A percentile compares a stretch with the other conserved stretches of the same genome.
Evolutionary conservation across 2,329 filamentous ascomycete species (phyloP).

Genomic region (Fusarium sp.): DNA sequence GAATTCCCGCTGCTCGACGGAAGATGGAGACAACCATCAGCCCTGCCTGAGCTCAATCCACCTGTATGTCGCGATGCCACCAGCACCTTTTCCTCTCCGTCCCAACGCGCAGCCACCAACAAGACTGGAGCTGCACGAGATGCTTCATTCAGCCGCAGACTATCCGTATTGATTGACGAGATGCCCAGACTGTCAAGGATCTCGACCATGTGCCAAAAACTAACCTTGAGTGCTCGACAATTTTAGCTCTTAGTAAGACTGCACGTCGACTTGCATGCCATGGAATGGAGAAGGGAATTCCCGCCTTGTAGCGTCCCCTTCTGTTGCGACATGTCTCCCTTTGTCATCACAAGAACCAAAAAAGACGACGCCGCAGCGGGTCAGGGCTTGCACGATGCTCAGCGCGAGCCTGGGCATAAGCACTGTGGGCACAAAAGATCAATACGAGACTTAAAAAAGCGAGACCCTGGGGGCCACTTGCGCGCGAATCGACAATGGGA

Average conservation of each 20-base stretch:
- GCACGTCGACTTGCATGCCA: constrained; percentile 26
- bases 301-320: constrained; percentile 2
- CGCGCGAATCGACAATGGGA: constrained; percentile 11
- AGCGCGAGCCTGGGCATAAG: constrained; percentile 23
- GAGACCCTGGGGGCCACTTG: constrained; percentile 15
- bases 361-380: constrained; percentile 3
- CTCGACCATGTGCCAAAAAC: constrained; percentile 12
- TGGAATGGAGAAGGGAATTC: constrained; percentile 1
- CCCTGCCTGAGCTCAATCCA: neutral
- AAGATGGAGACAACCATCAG: neutral
- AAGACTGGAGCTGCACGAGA: constrained; percentile 2
- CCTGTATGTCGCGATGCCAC: neutral
- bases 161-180: neutral
- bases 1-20: neutral
- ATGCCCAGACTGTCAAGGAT: neutral
- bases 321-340: constrained; percentile 9
- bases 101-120: neutral
- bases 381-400: constrained; percentile 17
- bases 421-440: constrained; percentile 20
- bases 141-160: neutral
- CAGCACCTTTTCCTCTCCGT: neutral
- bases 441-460: constrained; percentile 40
- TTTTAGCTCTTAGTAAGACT: constrained; percentile 41
- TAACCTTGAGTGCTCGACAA: constrained; percentile 6
- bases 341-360: neutral